Percentiles rank a stretch among this genome's conserved stretches.
These are phyloP conservation scores for Coccomyxa sp. DNA, from an alignment of 139 green algal genomes.

Conservation along the genomic window DNA sequence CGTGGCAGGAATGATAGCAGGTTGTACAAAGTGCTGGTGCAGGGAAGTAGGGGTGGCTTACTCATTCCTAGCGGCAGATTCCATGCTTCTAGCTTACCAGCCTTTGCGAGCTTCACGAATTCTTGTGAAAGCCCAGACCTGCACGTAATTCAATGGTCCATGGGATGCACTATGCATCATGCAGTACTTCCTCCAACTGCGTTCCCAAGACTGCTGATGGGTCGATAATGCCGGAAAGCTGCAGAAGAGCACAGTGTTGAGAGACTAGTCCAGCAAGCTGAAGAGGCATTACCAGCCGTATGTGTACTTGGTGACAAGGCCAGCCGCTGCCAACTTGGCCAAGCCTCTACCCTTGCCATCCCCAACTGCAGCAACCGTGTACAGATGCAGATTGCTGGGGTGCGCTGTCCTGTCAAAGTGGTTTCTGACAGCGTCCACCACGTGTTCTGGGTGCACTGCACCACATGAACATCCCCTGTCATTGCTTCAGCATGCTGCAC, in stretches of 20 bases:
- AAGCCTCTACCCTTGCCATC: conserved; percentile 28
- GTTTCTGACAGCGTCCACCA: conserved; percentile 23
- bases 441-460: conserved; percentile 28
- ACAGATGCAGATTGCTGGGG: conserved; percentile 23
- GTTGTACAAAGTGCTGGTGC: background rate
- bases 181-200: too few relatives aligned
- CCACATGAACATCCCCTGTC: too few relatives aligned
- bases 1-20: background rate
- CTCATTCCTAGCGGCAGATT: conserved; percentile 43
- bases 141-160: conserved; percentile 1
- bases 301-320: conserved; percentile 20
- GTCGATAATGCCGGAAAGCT: background rate
- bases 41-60: conserved; percentile 2
- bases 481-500: background rate
- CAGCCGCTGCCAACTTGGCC: conserved; percentile 18
- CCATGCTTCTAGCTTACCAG: conserved; percentile 24
- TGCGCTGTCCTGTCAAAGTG: conserved; percentile 21
- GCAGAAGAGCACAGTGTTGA: background rate
- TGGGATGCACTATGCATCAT: too few relatives aligned
- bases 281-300: background rate
- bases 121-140: conserved; percentile 27
- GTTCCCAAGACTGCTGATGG: too few relatives aligned
- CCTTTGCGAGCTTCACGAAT: conserved; percentile 17
- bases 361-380: conserved; percentile 19
- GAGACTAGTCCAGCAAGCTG: background rate